Evolutionary conservation across 116 monocot genomes (phyloP), one percentile per base, ranked within the genome.

Genomic region (Cymodocea nodosa): DNA sequence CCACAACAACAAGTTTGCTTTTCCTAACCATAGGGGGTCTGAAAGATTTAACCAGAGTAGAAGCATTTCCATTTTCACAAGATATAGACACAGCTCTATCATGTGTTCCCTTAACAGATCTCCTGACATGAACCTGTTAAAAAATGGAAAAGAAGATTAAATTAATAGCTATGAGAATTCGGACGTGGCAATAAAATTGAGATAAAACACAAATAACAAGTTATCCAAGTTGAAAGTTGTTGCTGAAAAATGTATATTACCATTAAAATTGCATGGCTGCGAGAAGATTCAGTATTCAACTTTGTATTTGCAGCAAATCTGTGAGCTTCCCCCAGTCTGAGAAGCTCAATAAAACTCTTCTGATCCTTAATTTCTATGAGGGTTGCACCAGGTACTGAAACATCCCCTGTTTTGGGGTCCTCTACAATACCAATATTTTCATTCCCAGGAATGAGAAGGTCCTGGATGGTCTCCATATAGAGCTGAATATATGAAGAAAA

Each of bases 201-300:
- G 16, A 8, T n/a, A 30, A 30, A 30, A 30, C 3, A 30, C 1
- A 30, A 30, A 30, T 30, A 30, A 1, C 30, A 30, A 30, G 30
- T 30, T 30, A 30, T 1, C 30, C 30, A 30, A 44, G 1, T 44
- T 44, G 6, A 44, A 44, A 44, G 6, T 44, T 44, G 44, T 44
- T 44, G 11, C 11, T 8, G 0, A 11, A 44, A 6, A 44, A 6
- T 14, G 17, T 50, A 35, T 0, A 56, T 56, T 64, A 90, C 94
- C 87, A 92, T 77, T 49, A 98, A 77, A 72, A 98, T 98, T 53
- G 98, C 92, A 81, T 98, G 98, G 61, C 98, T 98, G 37, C 98
- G 85, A 81, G 98, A 98, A 73, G 98, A 98, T 66, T 98, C 98
- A 7, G 98, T 98, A 70, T 98, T 98, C 67, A 98, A 72, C 68